These are phyloP conservation scores for Fusarium virguliforme DNA, from an alignment of 2,329 filamentous ascomycete genomes.

Conservation along the genomic window DNA sequence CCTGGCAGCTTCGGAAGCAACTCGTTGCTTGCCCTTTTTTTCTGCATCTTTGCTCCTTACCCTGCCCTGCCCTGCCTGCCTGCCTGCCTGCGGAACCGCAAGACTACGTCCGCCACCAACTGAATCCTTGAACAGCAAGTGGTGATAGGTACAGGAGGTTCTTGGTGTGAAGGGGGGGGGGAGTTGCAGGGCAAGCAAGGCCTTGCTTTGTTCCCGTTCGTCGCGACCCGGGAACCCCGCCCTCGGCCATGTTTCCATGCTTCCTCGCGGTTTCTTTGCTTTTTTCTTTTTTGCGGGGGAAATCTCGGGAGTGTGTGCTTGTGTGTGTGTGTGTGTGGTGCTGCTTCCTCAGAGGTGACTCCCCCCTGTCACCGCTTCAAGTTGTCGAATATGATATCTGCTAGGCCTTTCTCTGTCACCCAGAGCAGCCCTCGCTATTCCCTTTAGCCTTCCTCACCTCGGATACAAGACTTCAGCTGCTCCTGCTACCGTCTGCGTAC, in stretches of 20 bases:
- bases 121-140: slow-evolving; percentile 5
- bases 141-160: slow-evolving; percentile 2
- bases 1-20: slow-evolving; percentile 17
- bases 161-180: neutral
- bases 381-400: slow-evolving; percentile 34
- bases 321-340: neutral
- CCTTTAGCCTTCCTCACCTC: slow-evolving; percentile 12
- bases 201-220: slow-evolving; percentile 14
- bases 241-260: slow-evolving; percentile 11
- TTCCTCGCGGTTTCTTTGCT: slow-evolving; percentile 16
- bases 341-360: neutral
- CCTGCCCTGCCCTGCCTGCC: neutral
- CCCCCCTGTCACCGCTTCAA: slow-evolving; percentile 16
- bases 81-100: slow-evolving; percentile 15
- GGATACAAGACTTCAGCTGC: slow-evolving; percentile 25
- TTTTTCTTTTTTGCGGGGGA: slow-evolving; percentile 11
- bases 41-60: slow-evolving; percentile 14
- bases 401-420: slow-evolving; percentile 20
- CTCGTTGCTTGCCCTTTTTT: slow-evolving; percentile 19
- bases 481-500: neutral
- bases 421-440: slow-evolving; percentile 1
- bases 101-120: slow-evolving; percentile 22
- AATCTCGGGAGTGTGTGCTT: slow-evolving; percentile 14
- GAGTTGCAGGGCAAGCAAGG: neutral
- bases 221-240: neutral